Evolutionary conservation across 2,329 filamentous ascomycete species (phyloP), one percentile per base, ranked within the genome.

Genomic region (Pseudocercospora cruenta): DNA sequence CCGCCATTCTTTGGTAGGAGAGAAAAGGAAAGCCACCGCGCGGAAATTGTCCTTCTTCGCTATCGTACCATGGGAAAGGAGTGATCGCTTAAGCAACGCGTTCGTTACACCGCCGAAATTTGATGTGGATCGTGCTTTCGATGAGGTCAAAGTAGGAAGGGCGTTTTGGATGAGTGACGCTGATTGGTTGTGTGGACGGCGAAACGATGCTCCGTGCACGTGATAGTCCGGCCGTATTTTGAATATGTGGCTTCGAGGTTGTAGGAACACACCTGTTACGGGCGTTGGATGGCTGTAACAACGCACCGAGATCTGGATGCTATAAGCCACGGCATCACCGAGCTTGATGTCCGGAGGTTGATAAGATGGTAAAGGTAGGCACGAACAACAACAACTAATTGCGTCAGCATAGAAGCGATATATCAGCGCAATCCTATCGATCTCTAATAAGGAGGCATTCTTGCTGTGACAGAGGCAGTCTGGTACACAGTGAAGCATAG

Each of bases 61-160:
- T 55, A 33, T 55, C 51, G 51, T n/a, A 55, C 51, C 26, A 55
- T 55, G 22, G 24, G 14, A 55, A 55, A 55, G 51, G 51, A 54
- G 51, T 7, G 14, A 14, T 55, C 51, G 22, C 49, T n/a, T 19
- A 26, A 31, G 53, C 53, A 31, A 55, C 54, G 54, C 28, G 31
- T 28, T 58, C 54, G 54, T 58, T 39, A 22, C 55, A 43, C 55
- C 33, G 24, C n/a, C 55, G 33, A 58, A 58, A 39, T 58, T 58
- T 58, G 31, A 43, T 58, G 54, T 39, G 54, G 54, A 36, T 39
- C 54, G 54, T 58, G 54, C 54, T 19, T 22, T 55, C 24, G 26
- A 28, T 58, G 54, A 33, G 51, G 51, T 54, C 10, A n/a, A 28
- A 54, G 51, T 19, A 19, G 54, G 28, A 39, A 58, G 54, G 26